Percentiles rank a stretch among this genome's conserved stretches.
phyloP scores from a whole-genome alignment of 495 filamentous ascomycete species.

The Hypomontagnella submonticulosa region DNA sequence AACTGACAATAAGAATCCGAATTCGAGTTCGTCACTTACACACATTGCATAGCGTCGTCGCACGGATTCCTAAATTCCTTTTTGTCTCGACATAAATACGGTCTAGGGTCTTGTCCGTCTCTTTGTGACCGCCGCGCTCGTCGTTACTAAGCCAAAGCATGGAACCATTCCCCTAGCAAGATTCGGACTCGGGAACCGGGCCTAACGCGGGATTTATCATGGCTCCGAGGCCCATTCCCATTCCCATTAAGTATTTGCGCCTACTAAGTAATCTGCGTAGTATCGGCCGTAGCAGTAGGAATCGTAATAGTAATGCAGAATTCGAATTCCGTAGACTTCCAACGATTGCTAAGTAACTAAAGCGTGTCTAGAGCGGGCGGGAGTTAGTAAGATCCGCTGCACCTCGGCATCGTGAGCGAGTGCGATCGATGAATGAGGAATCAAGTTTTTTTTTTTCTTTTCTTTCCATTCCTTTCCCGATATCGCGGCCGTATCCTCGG shows the following conservation, averaged over 20 bases:
- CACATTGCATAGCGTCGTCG: no score
- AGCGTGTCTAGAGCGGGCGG: neutral
- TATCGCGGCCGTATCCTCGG: constrained; percentile 28
- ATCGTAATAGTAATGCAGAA: constrained; percentile 3
- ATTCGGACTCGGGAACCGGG: constrained; percentile 22
- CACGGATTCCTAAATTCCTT: neutral
- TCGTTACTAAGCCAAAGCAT: constrained; percentile 8
- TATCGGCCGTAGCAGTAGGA: neutral
- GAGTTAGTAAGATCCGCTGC: constrained; percentile 32
- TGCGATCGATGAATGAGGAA: constrained; percentile 14
- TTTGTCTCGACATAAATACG: neutral
- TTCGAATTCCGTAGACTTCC: constrained; percentile 21
- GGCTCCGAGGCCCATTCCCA: constrained; percentile 13
- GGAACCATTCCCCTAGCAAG: neutral
- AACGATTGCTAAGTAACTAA: constrained; percentile 1
- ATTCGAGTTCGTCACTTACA: no score
- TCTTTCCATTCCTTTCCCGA: no score
- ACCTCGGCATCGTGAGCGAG: constrained; percentile 30
- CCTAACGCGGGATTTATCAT: constrained; percentile 37
- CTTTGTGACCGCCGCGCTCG: neutral
- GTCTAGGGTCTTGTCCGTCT: neutral
- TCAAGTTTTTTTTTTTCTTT: constrained; percentile 30
- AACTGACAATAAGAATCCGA: no score
- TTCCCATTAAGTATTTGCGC: neutral
- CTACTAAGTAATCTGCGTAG: neutral